A percentile compares a stretch with the other conserved stretches of the same genome.
These are phyloP conservation scores for Saccharomyces hybrid DNA, from an alignment of 1,139 yeast species.

Conservation along the genomic window DNA sequence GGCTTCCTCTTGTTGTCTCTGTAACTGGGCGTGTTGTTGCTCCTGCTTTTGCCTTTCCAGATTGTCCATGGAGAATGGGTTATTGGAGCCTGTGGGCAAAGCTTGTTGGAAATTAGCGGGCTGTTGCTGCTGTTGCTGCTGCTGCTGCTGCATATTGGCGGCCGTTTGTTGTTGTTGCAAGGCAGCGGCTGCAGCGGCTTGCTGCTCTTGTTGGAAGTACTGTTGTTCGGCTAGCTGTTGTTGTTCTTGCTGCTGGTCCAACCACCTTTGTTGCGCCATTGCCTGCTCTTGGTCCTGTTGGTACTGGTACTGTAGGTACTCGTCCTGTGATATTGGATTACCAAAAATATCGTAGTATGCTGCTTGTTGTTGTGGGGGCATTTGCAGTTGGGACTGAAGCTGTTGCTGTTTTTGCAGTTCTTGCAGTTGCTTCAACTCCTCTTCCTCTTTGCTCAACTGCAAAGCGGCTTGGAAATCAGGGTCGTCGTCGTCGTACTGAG, in stretches of 20 bases:
- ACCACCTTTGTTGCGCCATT: constrained; percentile 22
- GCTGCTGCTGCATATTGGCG: constrained; percentile 27
- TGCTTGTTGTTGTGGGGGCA: constrained; percentile 5
- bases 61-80: constrained; percentile 64
- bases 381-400: neutral
- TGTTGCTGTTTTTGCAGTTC: constrained; percentile 38
- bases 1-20: constrained; percentile 9
- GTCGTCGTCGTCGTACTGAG: constrained; percentile 53
- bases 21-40: neutral
- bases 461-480: constrained; percentile 47
- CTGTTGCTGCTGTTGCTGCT: constrained; percentile 34
- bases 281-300: constrained; percentile 33
- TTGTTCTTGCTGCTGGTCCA: constrained; percentile 19
- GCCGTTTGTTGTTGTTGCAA: constrained; percentile 31
- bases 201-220: constrained; percentile 21
- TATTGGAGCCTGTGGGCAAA: constrained; percentile 59
- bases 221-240: constrained; percentile 17
- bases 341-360: constrained; percentile 65
- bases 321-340: constrained; percentile 52
- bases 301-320: constrained; percentile 34
- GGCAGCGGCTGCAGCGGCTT: constrained; percentile 1
- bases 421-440: constrained; percentile 57
- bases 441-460: constrained; percentile 80
- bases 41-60: constrained; percentile 1
- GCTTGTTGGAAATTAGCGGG: constrained; percentile 48